These are phyloP conservation scores for Carex scoparia DNA, from an alignment of 176 grass and related monocot species.

Conservation along the genomic window DNA sequence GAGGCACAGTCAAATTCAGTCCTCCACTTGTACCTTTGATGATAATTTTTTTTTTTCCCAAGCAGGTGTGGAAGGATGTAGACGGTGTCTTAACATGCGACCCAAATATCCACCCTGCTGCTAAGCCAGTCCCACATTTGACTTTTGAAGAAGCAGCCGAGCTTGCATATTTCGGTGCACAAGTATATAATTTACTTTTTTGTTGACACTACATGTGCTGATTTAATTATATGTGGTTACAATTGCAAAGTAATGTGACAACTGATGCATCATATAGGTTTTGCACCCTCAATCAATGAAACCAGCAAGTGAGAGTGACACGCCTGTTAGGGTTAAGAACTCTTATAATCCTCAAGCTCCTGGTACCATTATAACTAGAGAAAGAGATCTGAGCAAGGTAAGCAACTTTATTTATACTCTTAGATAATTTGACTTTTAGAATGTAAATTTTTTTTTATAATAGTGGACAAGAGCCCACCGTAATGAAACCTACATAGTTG, in stretches of 20 bases:
- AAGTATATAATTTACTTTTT: constrained; percentile 34
- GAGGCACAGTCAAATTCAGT: background rate
- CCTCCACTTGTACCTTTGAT: background rate
- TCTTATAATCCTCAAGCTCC: constrained; percentile 95
- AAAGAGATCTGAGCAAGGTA: constrained; percentile 88
- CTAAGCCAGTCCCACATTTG: constrained; percentile 69
- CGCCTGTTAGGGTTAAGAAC: constrained; percentile 96
- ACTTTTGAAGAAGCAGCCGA: constrained; percentile 97
- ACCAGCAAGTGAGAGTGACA: constrained; percentile 88
- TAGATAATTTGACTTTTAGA: background rate
- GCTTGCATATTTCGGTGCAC: constrained; percentile 97
- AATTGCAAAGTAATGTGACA: constrained; percentile 3
- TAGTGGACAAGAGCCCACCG: too few species aligned
- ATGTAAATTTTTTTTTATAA: background rate
- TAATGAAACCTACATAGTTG: background rate
- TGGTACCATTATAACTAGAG: constrained; percentile 82
- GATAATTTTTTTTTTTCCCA: background rate
- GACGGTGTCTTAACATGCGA: constrained; percentile 97
- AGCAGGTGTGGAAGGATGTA: constrained; percentile 95
- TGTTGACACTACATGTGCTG: background rate
- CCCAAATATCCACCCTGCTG: constrained; percentile 77
- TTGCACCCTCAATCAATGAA: constrained; percentile 93
- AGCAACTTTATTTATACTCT: constrained; percentile 1
- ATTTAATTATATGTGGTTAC: background rate
- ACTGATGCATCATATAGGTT: constrained; percentile 39